Conservation (phyloP, 2,329 filamentous ascomycete species). For the Fusarium lyarnte region DNA sequence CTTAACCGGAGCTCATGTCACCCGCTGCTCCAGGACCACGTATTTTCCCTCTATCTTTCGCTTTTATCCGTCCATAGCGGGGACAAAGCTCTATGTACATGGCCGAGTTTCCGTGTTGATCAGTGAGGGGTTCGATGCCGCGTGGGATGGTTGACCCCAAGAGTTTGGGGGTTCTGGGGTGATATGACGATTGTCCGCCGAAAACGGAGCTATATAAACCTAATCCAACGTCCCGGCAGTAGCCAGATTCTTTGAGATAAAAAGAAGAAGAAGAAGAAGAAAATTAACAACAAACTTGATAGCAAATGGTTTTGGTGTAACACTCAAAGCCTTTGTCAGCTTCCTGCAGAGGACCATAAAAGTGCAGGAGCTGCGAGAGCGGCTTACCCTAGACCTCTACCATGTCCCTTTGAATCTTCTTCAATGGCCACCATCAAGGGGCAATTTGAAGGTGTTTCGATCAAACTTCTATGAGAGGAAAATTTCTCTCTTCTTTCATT, state of each 20-base stretch:
- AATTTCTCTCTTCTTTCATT: not conserved
- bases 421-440: not conserved
- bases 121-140: slow-evolving; percentile 26
- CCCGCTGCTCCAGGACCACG: slow-evolving; percentile 14
- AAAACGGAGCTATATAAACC: not conserved
- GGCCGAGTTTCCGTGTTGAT: slow-evolving; percentile 20
- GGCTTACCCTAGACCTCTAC: slow-evolving; percentile 19
- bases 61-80: slow-evolving; percentile 16
- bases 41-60: slow-evolving; percentile 1
- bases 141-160: slow-evolving; percentile 23
- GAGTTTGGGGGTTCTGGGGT: slow-evolving; percentile 22
- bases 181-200: slow-evolving; percentile 4
- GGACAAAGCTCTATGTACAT: slow-evolving; percentile 3
- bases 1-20: slow-evolving; percentile 1
- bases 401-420: not conserved
- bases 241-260: not conserved
- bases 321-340: slow-evolving; percentile 2
- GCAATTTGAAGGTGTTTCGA: not conserved
- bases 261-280: not conserved
- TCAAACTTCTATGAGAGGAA: not conserved
- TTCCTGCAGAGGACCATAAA: not conserved
- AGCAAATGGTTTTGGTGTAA: not conserved
- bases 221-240: not conserved
- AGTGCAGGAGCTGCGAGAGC: not conserved
- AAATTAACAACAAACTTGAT: not conserved